Base-by-base conservation (phyloP, 2,329 filamentous ascomycete species). In the Trichoderma simmonsii region DNA sequence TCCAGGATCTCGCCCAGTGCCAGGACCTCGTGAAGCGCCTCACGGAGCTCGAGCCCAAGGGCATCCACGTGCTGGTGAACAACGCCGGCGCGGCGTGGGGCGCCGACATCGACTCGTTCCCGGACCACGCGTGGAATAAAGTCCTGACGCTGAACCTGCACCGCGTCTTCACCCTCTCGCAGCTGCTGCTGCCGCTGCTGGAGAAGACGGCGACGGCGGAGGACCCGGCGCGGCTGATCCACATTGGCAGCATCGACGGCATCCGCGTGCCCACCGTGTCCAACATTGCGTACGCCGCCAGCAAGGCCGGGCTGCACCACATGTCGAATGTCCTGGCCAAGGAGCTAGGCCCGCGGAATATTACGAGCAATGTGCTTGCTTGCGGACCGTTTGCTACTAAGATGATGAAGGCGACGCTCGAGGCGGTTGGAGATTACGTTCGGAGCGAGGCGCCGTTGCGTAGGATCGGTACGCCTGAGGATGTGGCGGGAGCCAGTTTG, bases 401-500 rank as follows among this genome's bases (percentile, higher is more conserved):
- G 83, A 92, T 92, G 90, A 91, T 91, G 89, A 86, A 85, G 71
- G 86, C 85, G 24, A 89, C 88, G 72, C 81, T 92, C 73, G 85
- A 89, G 73, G 81, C 84, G 39, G 86, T 86, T 72, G 83, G 86
- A 62, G 86, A 88, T 5, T 79, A 79, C 7, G 90, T 92, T 75
- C 84, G 85, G 71, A 82, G 80, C 0, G 86, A 86, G 4, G 89
- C 92, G 73, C 92, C 92, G 11, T 77, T 93, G 75, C 86, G 88
- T 0, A 83, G 92, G 36, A 92, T 93, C 76, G 92, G 92, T 0
- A 86, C 82, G 21, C 87, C 90, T 0, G 82, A 90, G 78, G 92
- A 94, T 79, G 89, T 93, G 4, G 91, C 91, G 0, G 92, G 92
- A 0, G 86, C 91, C 12, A 93, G 91, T 78, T 81, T 94, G 71